Evolutionary conservation across 1,284 basidiomycete genomes (phyloP).

Genomic region (Austroboletus niveus): DNA sequence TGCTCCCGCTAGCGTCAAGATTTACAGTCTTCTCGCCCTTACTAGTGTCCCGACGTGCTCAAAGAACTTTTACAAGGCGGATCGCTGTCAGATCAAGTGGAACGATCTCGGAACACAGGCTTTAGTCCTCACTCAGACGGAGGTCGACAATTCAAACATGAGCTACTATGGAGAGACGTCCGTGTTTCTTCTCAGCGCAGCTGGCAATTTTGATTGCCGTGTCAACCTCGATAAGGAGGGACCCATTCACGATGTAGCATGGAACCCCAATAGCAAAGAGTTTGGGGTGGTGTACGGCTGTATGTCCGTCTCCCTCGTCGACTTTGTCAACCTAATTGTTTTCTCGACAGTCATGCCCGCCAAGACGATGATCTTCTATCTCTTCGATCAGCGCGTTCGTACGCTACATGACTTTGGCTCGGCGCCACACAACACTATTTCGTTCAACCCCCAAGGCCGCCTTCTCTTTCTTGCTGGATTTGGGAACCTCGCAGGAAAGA

Average conservation of each 20-base stretch:
- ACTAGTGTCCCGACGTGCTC: conserved; percentile 59
- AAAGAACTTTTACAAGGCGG: conserved; percentile 97
- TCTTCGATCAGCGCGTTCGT: conserved; percentile 91
- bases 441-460: conserved; percentile 91
- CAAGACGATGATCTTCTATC: conserved; percentile 87
- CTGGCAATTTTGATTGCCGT: conserved; percentile 94
- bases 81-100: conserved; percentile 95
- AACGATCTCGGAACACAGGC: conserved; percentile 88
- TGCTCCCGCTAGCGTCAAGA: conserved; percentile 86
- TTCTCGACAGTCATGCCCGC: conserved; percentile 83
- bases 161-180: conserved; percentile 98
- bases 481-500: conserved; percentile 92
- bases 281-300: conserved; percentile 96
- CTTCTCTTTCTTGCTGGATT: conserved; percentile 91
- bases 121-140: conserved; percentile 89
- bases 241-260: conserved; percentile 94
- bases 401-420: conserved; percentile 89
- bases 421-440: conserved; percentile 87
- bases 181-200: conserved; percentile 89
- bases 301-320: conserved; percentile 41
- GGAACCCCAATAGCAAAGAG: conserved; percentile 98
- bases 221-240: conserved; percentile 96
- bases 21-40: conserved; percentile 76
- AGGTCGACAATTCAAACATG: conserved; percentile 96
- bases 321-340: background rate